Evolutionary conservation across 352 stramenopile species (phyloP), one percentile per base, ranked within the genome.

Genomic region (Pythium rishiriense): DNA sequence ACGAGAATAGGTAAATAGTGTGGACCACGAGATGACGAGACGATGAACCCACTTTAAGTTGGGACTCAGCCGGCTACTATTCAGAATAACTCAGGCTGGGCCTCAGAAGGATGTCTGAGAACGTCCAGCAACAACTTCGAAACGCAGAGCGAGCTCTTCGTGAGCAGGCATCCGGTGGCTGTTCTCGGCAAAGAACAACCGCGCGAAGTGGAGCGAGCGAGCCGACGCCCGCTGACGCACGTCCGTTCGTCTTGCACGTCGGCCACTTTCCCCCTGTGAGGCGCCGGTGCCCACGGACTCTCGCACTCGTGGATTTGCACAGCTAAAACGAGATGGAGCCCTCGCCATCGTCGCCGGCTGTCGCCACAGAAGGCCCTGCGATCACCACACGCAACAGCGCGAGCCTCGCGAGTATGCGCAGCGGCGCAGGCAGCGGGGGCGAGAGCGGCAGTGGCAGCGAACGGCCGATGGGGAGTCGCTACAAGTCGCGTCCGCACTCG

Each of bases 271-370:
- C 15, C 37, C 37, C 37, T 5, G 37, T 6, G 37, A 43, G 37
- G 37, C 37, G 37, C 37, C 37, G 37, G 3, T 17, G 37, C 31
- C 31, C 31, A 35, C 31, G 31, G 10, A 11, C 10, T 35, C 31
- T 35, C 5, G 10, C 46, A 14, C n/a, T 35, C 5, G 39, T 45
- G 42, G 19, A 28, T 49, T 21, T 9, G n/a, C 19, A 49, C 19
- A 7, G 19, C 0, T 7, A 19, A 62, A 54, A n/a, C n/a, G n/a
- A n/a, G 47, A 66, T 66, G 59, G 59, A 66, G 47, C 17, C 48
- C 14, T 42, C 22, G 48, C 26, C 52, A 21, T 10, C 25, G 25
- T 11, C 51, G 7, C n/a, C 51, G 31, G 8, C 19, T 11, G 12
- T 9, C 6, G 46, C 19, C 10, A 24, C 31, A 5, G 31, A 51